A percentile compares a stretch with the other conserved stretches of the same genome.
Conservation (phyloP, 2,329 filamentous ascomycete species). For the Alternaria incomplexa region DNA sequence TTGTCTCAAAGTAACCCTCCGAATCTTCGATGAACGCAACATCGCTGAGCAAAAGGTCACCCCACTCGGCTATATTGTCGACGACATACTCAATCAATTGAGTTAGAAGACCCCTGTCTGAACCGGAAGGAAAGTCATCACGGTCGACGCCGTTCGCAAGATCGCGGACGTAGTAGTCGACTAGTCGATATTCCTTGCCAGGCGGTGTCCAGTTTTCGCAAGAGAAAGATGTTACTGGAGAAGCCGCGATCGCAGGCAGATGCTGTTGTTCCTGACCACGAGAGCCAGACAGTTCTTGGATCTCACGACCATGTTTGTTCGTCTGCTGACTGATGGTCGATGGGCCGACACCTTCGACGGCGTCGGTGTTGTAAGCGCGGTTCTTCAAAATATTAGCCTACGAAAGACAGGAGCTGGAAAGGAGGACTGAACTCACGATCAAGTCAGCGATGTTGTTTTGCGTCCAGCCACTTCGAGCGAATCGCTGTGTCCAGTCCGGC, state of each 20-base stretch:
- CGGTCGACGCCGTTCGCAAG: background rate
- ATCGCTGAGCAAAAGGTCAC: background rate
- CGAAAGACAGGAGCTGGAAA: accelerated
- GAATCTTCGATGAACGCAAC: background rate
- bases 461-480: background rate
- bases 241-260: accelerated
- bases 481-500: background rate
- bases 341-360: background rate
- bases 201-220: background rate
- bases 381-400: background rate
- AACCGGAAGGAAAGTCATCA: background rate
- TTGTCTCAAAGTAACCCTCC: background rate
- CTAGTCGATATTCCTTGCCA: background rate
- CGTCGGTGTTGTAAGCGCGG: background rate
- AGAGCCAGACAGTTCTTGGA: too few species aligned
- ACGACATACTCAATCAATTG: background rate
- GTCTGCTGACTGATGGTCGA: background rate
- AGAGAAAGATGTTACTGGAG: background rate
- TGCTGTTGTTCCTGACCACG: background rate
- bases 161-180: background rate
- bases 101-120: background rate
- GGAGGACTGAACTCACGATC: background rate
- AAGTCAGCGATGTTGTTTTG: background rate
- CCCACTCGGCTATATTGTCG: background rate
- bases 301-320: background rate